Percentiles rank a stretch among this genome's conserved stretches.
phyloP scores from a whole-genome alignment of 1,139 yeast species.

The Yamadazyma atmosphaerica region DNA sequence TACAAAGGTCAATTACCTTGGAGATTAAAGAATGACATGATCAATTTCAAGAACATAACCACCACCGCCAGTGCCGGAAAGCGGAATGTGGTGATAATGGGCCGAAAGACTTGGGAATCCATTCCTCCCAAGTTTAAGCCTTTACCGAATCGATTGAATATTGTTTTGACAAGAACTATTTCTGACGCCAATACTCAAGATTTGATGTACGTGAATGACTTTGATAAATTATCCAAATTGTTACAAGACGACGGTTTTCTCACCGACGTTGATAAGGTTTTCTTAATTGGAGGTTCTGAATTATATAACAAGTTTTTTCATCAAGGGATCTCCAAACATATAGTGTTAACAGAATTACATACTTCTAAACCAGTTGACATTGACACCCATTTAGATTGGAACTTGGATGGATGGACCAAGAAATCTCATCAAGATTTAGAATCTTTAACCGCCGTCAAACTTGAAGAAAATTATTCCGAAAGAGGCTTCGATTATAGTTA shows the following conservation, averaged over 20 bases:
- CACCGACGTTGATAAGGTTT: slow-evolving; percentile 53
- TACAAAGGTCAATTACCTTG: slow-evolving; percentile 82
- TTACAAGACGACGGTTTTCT: slow-evolving; percentile 20
- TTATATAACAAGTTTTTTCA: slow-evolving; percentile 61
- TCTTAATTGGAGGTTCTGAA: slow-evolving; percentile 93
- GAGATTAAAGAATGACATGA: slow-evolving; percentile 82
- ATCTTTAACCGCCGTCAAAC: slow-evolving; percentile 39
- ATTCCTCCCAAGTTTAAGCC: slow-evolving; percentile 87
- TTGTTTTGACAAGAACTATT: slow-evolving; percentile 62
- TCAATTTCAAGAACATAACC: slow-evolving; percentile 78
- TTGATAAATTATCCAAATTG: slow-evolving; percentile 49
- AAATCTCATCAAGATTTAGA: slow-evolving; percentile 34
- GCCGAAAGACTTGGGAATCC: slow-evolving; percentile 94
- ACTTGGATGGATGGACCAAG: slow-evolving; percentile 36
- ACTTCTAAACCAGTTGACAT: slow-evolving; percentile 44
- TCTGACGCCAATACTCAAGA: slow-evolving; percentile 17
- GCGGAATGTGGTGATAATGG: slow-evolving; percentile 89
- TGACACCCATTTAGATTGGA: slow-evolving; percentile 62
- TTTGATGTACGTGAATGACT: slow-evolving; percentile 35
- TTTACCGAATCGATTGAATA: slow-evolving; percentile 69
- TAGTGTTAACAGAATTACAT: slow-evolving; percentile 75
- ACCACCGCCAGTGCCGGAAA: slow-evolving; percentile 33
- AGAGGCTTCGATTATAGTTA: slow-evolving; percentile 54
- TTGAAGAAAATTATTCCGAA: slow-evolving; percentile 34
- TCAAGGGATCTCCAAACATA: slow-evolving; percentile 47